These are phyloP conservation scores for Alternaria brassicae DNA, from an alignment of 2,329 filamentous ascomycete species.

Conservation along the genomic window DNA sequence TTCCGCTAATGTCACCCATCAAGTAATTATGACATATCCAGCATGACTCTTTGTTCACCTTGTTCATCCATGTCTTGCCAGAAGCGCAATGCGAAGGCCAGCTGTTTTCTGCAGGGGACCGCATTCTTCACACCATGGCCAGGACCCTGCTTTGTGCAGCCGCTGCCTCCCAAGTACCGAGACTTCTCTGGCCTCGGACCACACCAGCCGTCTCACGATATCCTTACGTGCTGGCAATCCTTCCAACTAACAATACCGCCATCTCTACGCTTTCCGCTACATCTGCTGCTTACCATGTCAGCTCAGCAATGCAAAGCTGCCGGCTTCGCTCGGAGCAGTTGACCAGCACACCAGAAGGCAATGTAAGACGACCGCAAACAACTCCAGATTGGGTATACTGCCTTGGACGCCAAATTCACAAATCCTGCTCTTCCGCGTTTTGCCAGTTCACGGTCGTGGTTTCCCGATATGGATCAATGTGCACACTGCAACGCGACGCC, in stretches of 20 bases:
- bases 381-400: slow-evolving; percentile 4
- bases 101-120: not conserved
- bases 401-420: not conserved
- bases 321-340: not conserved
- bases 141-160: slow-evolving; percentile 7
- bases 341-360: not conserved
- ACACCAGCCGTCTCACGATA: slow-evolving; percentile 6
- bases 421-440: slow-evolving; percentile 4
- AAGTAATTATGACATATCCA: not conserved
- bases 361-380: slow-evolving; percentile 2
- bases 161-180: not conserved
- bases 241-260: not conserved
- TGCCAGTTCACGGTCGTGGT: slow-evolving; percentile 36
- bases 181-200: not conserved
- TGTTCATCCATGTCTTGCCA: slow-evolving; percentile 5
- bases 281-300: not conserved
- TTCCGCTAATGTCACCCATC: slow-evolving; percentile 23
- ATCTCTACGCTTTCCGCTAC: not conserved
- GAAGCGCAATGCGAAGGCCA: not conserved
- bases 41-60: slow-evolving; percentile 5
- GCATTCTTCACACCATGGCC: not conserved
- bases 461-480: slow-evolving; percentile 31
- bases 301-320: not conserved
- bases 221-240: not conserved
- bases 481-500: slow-evolving; percentile 23